A percentile compares a stretch with the other conserved stretches of the same genome.
Evolutionary conservation across 164 flowering plant genomes (phyloP).

Genomic region (Euptelea pleiosperma): DNA sequence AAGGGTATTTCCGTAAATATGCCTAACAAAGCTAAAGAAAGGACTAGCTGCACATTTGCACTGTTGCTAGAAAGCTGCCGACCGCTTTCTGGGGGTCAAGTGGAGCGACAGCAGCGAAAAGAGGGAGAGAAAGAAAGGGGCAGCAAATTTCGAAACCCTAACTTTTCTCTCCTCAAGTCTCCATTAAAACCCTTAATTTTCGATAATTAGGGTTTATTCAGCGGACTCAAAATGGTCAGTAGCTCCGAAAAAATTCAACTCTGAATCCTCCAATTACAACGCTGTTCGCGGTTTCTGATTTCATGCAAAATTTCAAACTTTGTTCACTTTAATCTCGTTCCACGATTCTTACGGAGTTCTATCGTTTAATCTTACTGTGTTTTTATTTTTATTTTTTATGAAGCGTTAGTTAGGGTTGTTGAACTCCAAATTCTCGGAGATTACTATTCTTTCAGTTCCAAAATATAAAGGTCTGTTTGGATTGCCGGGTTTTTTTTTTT

Average conservation of each 20-base stretch:
- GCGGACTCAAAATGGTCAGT: constrained; percentile 20
- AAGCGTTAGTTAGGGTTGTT: not conserved
- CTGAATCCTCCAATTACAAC: not conserved
- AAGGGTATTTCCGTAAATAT: not conserved
- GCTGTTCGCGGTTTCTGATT: not conserved
- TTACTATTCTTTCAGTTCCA: not conserved
- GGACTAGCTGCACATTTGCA: not conserved
- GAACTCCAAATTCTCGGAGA: not conserved
- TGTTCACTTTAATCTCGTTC: not conserved
- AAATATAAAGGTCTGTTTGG: too few relatives aligned
- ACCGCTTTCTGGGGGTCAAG: not conserved
- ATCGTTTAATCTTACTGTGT: not conserved
- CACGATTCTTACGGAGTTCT: not conserved
- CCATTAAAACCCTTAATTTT: not conserved
- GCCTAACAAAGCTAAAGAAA: not conserved
- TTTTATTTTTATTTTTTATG: not conserved
- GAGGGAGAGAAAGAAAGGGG: constrained; percentile 6
- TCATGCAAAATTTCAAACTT: not conserved
- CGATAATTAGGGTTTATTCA: not conserved
- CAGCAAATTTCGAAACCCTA: constrained; percentile 10
- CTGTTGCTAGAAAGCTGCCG: not conserved
- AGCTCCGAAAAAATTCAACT: not conserved
- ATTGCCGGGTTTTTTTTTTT: too few relatives aligned
- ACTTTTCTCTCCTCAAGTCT: constrained; percentile 7
- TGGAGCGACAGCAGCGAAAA: not conserved